These are phyloP conservation scores for Schizophyllum commune DNA, from an alignment of 1,284 basidiomycete species.

Conservation along the genomic window DNA sequence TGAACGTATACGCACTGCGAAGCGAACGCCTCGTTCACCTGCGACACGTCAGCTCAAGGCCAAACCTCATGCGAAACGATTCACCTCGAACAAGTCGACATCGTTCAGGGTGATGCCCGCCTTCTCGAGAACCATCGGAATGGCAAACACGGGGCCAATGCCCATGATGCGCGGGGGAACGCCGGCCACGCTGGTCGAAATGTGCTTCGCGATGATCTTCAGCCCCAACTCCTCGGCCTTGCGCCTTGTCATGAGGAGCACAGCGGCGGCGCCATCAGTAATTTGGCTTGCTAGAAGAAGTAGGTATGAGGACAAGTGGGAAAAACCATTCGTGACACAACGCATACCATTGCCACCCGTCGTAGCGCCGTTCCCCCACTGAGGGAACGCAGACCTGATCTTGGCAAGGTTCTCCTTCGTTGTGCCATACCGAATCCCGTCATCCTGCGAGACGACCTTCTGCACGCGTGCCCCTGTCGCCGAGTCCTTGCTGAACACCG, in stretches of 20 bases:
- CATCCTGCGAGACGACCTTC: slow-evolving; percentile 65
- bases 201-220: slow-evolving; percentile 69
- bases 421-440: slow-evolving; percentile 75
- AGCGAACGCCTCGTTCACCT: slow-evolving; percentile 92
- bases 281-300: slow-evolving; percentile 54
- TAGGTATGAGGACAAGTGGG: not conserved
- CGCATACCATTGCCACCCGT: slow-evolving; percentile 83
- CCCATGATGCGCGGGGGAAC: slow-evolving; percentile 78
- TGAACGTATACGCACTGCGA: slow-evolving; percentile 83
- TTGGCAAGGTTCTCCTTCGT: slow-evolving; percentile 64
- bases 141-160: slow-evolving; percentile 68
- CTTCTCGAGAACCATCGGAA: slow-evolving; percentile 59
- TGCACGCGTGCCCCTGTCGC: slow-evolving; percentile 45
- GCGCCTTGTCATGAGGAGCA: slow-evolving; percentile 78
- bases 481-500: slow-evolving; percentile 50
- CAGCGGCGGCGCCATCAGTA: slow-evolving; percentile 84
- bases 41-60: not conserved
- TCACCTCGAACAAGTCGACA: slow-evolving; percentile 76
- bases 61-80: not conserved
- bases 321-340: slow-evolving; percentile 18
- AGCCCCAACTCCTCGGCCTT: slow-evolving; percentile 79
- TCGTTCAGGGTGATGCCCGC: slow-evolving; percentile 62
- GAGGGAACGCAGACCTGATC: slow-evolving; percentile 78
- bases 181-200: slow-evolving; percentile 70
- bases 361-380: slow-evolving; percentile 73